phyloP scores from a whole-genome alignment of 2,329 filamentous ascomycete species.

The Penicillium sp. region DNA sequence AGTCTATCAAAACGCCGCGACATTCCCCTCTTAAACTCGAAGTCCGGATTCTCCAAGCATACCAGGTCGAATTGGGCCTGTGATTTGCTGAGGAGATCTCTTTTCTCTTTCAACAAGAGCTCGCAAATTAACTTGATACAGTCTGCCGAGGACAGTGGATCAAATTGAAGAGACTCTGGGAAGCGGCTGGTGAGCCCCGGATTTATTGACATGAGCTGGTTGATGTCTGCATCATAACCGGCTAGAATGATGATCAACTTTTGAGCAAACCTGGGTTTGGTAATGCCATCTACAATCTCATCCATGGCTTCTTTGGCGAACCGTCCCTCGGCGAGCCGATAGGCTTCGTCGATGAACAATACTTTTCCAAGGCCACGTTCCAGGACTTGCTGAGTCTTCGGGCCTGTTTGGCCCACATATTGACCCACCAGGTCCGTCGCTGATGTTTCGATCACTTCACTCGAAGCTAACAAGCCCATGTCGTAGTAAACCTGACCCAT shows the following conservation, averaged over 20 bases:
- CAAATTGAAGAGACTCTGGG: constrained; percentile 61
- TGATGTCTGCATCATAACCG: constrained; percentile 67
- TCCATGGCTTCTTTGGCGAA: constrained; percentile 60
- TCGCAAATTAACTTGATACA: constrained; percentile 50
- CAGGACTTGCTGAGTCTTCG: constrained; percentile 61
- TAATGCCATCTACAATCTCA: constrained; percentile 54
- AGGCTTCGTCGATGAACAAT: constrained; percentile 72
- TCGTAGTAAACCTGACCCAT: constrained; percentile 77
- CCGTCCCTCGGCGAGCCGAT: constrained; percentile 58
- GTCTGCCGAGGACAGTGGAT: constrained; percentile 42
- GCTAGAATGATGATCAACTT: constrained; percentile 68
- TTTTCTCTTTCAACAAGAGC: constrained; percentile 24
- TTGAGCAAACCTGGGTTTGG: constrained; percentile 57
- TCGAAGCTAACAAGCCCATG: constrained; percentile 64
- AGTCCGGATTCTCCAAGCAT: neutral
- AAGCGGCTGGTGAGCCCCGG: constrained; percentile 66
- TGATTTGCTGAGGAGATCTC: neutral
- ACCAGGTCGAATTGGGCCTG: neutral
- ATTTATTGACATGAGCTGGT: constrained; percentile 61
- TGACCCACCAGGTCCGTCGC: constrained; percentile 68
- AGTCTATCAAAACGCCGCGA: constrained; percentile 44
- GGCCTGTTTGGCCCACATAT: constrained; percentile 68
- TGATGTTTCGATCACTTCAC: constrained; percentile 65
- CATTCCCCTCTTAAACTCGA: neutral
- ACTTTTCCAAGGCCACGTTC: constrained; percentile 65